Base-by-base conservation (phyloP, 805 yeast genomes). In the Pichia membranifaciens region DNA sequence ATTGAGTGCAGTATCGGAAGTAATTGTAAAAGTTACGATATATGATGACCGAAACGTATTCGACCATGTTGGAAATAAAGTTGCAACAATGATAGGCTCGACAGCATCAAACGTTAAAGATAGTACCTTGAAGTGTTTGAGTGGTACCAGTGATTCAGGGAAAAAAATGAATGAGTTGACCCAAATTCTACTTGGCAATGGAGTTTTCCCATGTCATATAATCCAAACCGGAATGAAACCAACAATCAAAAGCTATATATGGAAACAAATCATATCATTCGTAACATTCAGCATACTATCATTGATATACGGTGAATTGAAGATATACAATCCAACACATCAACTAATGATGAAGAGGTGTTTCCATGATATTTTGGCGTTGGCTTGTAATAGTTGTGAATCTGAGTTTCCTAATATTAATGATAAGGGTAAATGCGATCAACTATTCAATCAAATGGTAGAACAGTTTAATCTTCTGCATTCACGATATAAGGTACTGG, bases 221-320 rank as follows among this genome's bases (percentile, higher is more conserved):
- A 51, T 62, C 21, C 61, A 61, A n/a, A 48, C 45, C 22, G 62
- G 60, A 4, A 53, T 56, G 1, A 54, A 48, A 21, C 68, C 68
- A 6, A 52, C 62, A 9, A 53, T 60, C 38, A 53, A 46, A 37
- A 57, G 61, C 36, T 54, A 48, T 47, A 56, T 58, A 2, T 64
- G 68, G 68, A 63, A 60, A 33, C 45, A 57, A 40, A 50, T 60
- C n/a, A 48, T 63, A 12, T 52, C 61, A 0, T 59, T 59, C 41
- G 33, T 58, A n/a, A 38, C 44, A n/a, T 47, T 63, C 45, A 60
- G 55, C 18, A 47, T 57, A 3, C 21, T 57, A 36, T 41, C 58
- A 2, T 33, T 64, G 15, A 41, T 62, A 15, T 62, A 57, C 41
- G 50, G 56, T 9, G 52, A 54, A 15, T 18, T 59, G 36, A 51